phyloP scores from a whole-genome alignment of 1,284 basidiomycete species.

The Marasmius fiardii region DNA sequence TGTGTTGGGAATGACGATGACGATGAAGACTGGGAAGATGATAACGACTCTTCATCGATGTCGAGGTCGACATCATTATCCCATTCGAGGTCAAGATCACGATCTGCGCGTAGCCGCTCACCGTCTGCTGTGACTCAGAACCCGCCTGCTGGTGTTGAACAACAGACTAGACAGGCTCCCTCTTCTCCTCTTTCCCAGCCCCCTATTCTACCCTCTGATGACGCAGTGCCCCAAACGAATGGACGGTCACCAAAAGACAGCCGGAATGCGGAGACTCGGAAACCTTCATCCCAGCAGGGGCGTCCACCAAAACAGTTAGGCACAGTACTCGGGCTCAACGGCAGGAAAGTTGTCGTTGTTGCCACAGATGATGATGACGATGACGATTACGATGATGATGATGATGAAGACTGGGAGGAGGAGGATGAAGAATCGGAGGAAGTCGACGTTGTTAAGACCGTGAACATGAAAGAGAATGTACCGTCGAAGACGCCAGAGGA shows the following conservation, averaged over 20 bases:
- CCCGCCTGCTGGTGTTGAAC: background rate
- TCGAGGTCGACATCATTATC: background rate
- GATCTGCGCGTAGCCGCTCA: background rate
- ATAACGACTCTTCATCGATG: background rate
- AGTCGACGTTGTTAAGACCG: background rate
- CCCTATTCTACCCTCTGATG: background rate
- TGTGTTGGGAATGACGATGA: background rate
- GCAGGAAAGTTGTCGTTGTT: constrained; percentile 31
- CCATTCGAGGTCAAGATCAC: background rate
- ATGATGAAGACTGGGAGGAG: constrained; percentile 39
- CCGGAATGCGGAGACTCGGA: background rate
- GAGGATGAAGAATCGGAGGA: background rate
- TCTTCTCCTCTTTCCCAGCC: constrained; percentile 2
- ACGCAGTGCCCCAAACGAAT: background rate
- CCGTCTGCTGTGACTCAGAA: background rate
- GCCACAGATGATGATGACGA: constrained; percentile 37
- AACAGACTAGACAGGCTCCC: background rate
- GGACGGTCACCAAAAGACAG: background rate
- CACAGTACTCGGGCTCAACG: constrained; percentile 2
- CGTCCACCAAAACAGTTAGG: constrained; percentile 16
- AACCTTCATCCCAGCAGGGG: constrained; percentile 7
- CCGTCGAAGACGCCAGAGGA: background rate
- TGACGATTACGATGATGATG: constrained; percentile 46
- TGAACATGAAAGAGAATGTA: background rate
- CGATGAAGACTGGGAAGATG: background rate